Evolutionary conservation across 257 asterid genomes (phyloP), one percentile per base, ranked within the genome.

Genomic region (Leonotis leonurus): DNA sequence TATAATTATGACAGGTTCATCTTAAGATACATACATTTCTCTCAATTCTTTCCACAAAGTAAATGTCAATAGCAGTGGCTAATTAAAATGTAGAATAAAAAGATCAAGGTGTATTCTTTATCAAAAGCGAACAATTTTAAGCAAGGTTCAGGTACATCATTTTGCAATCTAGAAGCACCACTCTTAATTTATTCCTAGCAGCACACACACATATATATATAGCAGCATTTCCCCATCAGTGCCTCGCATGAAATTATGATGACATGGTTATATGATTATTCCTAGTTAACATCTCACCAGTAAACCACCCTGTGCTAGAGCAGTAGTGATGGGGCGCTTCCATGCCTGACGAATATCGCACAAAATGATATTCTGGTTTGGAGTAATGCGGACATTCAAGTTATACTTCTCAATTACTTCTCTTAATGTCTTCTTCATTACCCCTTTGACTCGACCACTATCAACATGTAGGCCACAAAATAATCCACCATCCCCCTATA

Each of bases 391-490:
- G 52, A 85, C 86, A 70, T 82, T 81, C 89, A 92, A 73, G 66
- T 83, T 85, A 78, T 92, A 89, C 82, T 89, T 92, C 75, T 89
- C 89, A 66, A 92, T 80, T 53, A 92, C 71, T 70, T 92, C 97
- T 79, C 96, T 82, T 1, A 92, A 64, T 8, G 95, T 82, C 74
- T 58, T 80, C 80, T 92, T 92, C 95, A 85, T 86, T 52, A 37
- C 54, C 65, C 89, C 99, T 70, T 89, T 85, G 62, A 92, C 60
- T 43, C 99, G 83, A 39, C 99, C 99, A 70, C 70, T 92, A 67
- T 92, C 99, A 40, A 92, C 97, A 73, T 89, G 97, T 52, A 92
- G 88, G 70, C 97, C 99, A 67, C 96, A 92, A 77, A 81, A 92
- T 53, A 89, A 76, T 27, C 78, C 78, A 60, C 99, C 96, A 60